phyloP scores from a whole-genome alignment of 129 eudicot species.

The Deinandra increscens region DNA sequence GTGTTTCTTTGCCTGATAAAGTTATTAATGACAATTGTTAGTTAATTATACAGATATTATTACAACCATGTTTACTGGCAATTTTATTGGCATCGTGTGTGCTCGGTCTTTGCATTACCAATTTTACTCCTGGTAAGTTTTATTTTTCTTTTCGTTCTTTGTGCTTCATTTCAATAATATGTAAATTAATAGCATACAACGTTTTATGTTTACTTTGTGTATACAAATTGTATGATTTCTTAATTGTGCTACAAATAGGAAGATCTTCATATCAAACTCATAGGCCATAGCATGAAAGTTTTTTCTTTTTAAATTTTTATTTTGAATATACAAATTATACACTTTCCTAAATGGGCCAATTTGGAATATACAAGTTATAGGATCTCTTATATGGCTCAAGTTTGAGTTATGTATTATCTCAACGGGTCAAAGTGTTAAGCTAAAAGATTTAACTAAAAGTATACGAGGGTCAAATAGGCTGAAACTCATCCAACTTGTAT shows the following conservation, averaged over 20 bases:
- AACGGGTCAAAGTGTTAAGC: not conserved
- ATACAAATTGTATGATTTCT: not conserved
- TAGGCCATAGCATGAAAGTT: not conserved
- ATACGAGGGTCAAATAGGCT: not conserved
- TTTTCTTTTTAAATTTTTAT: not conserved
- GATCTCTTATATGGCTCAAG: not conserved
- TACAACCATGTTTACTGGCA: slow-evolving; percentile 81
- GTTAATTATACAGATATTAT: slow-evolving; percentile 52
- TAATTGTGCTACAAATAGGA: not conserved
- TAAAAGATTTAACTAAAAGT: not conserved
- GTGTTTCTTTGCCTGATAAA: slow-evolving; percentile 14
- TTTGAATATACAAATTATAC: not conserved
- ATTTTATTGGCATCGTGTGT: slow-evolving; percentile 84
- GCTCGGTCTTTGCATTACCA: slow-evolving; percentile 97
- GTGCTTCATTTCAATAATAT: not conserved
- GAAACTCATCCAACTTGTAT: not conserved
- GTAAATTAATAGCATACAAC: not conserved
- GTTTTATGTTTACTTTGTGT: not conserved
- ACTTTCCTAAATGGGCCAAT: too few species aligned
- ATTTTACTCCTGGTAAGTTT: slow-evolving; percentile 86
- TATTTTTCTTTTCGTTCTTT: not conserved
- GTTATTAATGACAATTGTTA: not conserved
- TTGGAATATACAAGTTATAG: not conserved
- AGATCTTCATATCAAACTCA: slow-evolving; percentile 2
- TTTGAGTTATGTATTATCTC: not conserved